Evolutionary conservation across 352 stramenopile genomes (phyloP), one percentile per base, ranked within the genome.

Genomic region (Globisporangium echinulatum): DNA sequence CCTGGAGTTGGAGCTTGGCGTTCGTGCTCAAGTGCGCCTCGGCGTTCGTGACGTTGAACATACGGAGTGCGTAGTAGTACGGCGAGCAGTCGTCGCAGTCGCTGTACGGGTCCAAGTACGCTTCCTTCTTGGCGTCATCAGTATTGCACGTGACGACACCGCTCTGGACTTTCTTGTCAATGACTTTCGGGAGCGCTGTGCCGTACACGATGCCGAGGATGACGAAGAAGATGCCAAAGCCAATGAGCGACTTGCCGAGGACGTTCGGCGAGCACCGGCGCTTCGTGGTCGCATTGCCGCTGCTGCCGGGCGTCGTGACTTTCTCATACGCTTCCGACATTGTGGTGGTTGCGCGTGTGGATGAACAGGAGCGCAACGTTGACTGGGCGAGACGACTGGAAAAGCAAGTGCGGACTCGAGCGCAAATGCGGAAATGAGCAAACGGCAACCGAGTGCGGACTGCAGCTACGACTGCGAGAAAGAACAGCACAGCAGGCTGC

Each of bases 81-180:
- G 73, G 75, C 52, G 66, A 70, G 59, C 75, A 83, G 67, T 79
- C 75, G 6, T 83, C 62, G 57, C 75, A 85, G 65, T 85, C 73
- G 25, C 72, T 71, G 67, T 85, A 85, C 43, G 65, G 54, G 63
- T 87, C 77, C 17, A 69, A 15, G 62, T 72, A 87, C 38, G 52
- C 58, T 25, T 79, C 64, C 5, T 81, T 71, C 50, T 61, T 46
- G 40, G 56, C 62, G 15, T 69, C 72, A 7, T 64, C 59, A 17
- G 52, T n/a, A 25, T 68, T 59, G 49, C 74, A 85, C 38, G 72
- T 67, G n/a, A 77, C 67, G 49, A 83, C 76, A 6, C 74, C 71
- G 36, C 63, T 56, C 42, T 68, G 49, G 38, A 85, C 57, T 52
- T 75, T 71, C 25, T 59, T 74, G 70, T 79, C 59, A 36, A 85